Percentiles rank a stretch among this genome's conserved stretches.
These are phyloP conservation scores for Ascochyta clinopodiicola DNA, from an alignment of 2,329 filamentous ascomycete genomes.

Conservation along the genomic window DNA sequence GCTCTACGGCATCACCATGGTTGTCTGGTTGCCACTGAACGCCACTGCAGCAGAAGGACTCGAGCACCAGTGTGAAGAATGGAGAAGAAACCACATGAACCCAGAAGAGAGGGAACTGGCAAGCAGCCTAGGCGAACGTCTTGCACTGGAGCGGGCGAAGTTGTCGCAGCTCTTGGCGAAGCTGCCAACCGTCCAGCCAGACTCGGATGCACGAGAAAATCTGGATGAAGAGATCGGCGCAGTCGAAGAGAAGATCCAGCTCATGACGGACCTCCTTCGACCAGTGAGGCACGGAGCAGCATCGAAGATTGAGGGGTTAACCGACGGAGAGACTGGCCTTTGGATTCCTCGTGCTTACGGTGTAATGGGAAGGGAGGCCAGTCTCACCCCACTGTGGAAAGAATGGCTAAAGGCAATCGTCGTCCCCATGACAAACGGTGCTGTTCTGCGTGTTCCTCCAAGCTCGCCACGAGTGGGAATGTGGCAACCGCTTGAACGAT, in stretches of 20 bases:
- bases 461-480: constrained; percentile 89
- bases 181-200: constrained; percentile 80
- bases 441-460: constrained; percentile 79
- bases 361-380: constrained; percentile 82
- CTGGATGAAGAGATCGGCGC: constrained; percentile 94
- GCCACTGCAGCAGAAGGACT: constrained; percentile 82
- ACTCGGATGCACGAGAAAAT: constrained; percentile 78
- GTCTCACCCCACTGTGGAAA: constrained; percentile 93
- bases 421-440: constrained; percentile 94
- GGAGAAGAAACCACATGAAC: constrained; percentile 74
- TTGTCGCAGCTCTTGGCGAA: constrained; percentile 85
- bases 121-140: constrained; percentile 84
- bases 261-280: constrained; percentile 95
- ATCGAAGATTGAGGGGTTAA: constrained; percentile 95
- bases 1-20: constrained; percentile 88
- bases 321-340: constrained; percentile 91
- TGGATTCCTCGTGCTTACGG: constrained; percentile 96
- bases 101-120: constrained; percentile 90
- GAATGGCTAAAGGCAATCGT: constrained; percentile 94
- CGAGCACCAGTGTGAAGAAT: constrained; percentile 66
- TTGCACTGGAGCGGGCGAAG: constrained; percentile 87
- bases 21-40: constrained; percentile 89
- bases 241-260: constrained; percentile 93
- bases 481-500: constrained; percentile 96
- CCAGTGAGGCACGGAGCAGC: constrained; percentile 93